Evolutionary conservation across 2,329 filamentous ascomycete genomes (phyloP).

Genomic region (Curvularia eragrostidis): DNA sequence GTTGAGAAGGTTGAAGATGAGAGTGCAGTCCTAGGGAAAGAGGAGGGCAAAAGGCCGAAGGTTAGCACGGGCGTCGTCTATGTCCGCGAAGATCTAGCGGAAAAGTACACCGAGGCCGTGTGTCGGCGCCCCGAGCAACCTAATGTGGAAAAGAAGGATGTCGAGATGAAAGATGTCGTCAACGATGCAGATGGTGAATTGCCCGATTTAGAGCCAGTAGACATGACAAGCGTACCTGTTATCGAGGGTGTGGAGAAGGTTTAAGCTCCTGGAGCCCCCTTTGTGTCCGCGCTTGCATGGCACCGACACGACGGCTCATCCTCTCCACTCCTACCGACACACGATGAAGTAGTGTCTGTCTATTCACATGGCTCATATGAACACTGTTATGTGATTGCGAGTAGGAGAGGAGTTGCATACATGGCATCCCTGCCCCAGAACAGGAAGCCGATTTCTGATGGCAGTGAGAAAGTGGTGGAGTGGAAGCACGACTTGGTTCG

Average conservation of each 20-base stretch:
- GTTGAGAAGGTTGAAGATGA: slow-evolving; percentile 76
- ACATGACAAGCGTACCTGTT: slow-evolving; percentile 25
- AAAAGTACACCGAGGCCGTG: slow-evolving; percentile 64
- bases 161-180: slow-evolving; percentile 25
- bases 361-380: background rate
- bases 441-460: background rate
- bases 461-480: background rate
- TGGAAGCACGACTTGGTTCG: background rate
- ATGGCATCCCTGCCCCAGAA: slow-evolving; percentile 6
- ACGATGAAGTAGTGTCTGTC: background rate
- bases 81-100: slow-evolving; percentile 71
- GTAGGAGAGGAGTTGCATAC: background rate
- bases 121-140: slow-evolving; percentile 23
- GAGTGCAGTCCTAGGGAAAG: slow-evolving; percentile 70
- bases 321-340: background rate
- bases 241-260: slow-evolving; percentile 40
- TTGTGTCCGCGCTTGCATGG: background rate
- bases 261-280: slow-evolving; percentile 23
- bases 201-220: slow-evolving; percentile 12
- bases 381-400: background rate
- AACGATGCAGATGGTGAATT: slow-evolving; percentile 19
- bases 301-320: background rate
- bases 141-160: slow-evolving; percentile 18
- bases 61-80: slow-evolving; percentile 74
- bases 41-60: slow-evolving; percentile 61